Evolutionary conservation across 345 rosid genomes (phyloP), one percentile per base, ranked within the genome.

Genomic region (Pugionium dolabratum): DNA sequence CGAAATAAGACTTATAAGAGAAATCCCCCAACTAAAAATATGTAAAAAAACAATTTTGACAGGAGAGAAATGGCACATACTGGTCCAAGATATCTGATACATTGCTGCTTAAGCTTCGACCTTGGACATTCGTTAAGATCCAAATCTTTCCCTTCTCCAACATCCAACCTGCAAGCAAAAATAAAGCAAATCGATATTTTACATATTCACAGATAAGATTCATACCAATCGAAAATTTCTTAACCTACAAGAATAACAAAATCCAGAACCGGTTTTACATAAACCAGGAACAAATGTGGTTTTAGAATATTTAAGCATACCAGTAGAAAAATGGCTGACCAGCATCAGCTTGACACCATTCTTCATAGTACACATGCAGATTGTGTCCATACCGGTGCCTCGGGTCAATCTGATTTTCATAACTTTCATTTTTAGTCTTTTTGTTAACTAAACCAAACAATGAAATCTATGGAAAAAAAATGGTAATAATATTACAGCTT

Each of bases 291-390:
- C 1, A 34, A 54, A 35, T 4, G 2, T 39, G 37, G 55, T 31
- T 40, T 25, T 30, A 29, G 44, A 9, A 72, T 8, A 8, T 6
- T 54, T 2, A 54, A 43, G 35, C 11, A 3, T 71, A 93, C 98
- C 98, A 90, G 81, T 82, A 86, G 72, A 90, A 88, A 76, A 93
- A 93, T 35, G 99, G 99, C 76, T 88, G 90, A 53, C 92, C 89
- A 66, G 94, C 84, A 54, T 83, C 87, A 41, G 80, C 64, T 72
- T 74, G 79, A 62, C 85, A 82, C 99, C 97, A 93, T 58, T 77
- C 90, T 40, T 85, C 83, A 18, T 83, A 90, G 77, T 93, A 93
- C n/a, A 11, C 9, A 79, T 88, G 94, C 75, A 90, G 75, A 66
- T 72, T 78, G 79, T 86, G 96, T 53, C 96, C 98, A 68, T 87